Evolutionary conservation across 2,329 filamentous ascomycete genomes (phyloP), one percentile per base, ranked within the genome.

Genomic region (Fusarium staphyleae): DNA sequence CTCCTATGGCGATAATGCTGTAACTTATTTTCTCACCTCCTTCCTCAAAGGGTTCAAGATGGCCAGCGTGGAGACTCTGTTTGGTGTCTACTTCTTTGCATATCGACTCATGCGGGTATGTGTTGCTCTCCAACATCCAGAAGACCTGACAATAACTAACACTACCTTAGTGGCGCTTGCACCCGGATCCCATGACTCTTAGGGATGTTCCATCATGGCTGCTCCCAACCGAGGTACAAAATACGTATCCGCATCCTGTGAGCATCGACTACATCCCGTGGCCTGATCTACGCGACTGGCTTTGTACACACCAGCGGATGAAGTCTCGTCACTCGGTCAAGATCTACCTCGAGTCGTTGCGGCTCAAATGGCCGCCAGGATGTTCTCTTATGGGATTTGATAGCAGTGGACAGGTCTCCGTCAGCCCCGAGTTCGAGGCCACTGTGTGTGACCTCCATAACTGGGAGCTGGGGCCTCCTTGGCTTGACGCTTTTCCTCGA

Each of bases 231-330:
- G 43, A 57, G 36, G 53, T 66, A 15, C 64, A 66, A 32, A 55
- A 66, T 18, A 55, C 64, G 3, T 51, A 54, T 37, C 52, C 61
- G 5, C 64, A 66, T 41, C 63, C 63, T 13, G 48, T 66, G 28
- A 63, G 59, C 48, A 61, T 66, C 6, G 64, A 66, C 29, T 66
- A 62, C 43, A 62, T 66, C 28, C 63, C 63, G 3, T 66, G 64
- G 64, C 64, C 63, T n/a, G 55, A 54, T 11, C 49, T 66, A 13
- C 60, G 64, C 15, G 57, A 66, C 29, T 65, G 51, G 42, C 48
- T 66, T 5, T 66, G 63, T 12, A 54, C 52, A 7, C 55, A 63
- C 40, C 59, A 57, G 26, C 48, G 57, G 18, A 37, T 52, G 14
- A 54, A 65, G 41, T 55, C 54, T 1, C 48, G 63, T 5, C 64